Evolutionary conservation across 805 yeast genomes (phyloP).

Genomic region (Wickerhamomyces xylosicus): DNA sequence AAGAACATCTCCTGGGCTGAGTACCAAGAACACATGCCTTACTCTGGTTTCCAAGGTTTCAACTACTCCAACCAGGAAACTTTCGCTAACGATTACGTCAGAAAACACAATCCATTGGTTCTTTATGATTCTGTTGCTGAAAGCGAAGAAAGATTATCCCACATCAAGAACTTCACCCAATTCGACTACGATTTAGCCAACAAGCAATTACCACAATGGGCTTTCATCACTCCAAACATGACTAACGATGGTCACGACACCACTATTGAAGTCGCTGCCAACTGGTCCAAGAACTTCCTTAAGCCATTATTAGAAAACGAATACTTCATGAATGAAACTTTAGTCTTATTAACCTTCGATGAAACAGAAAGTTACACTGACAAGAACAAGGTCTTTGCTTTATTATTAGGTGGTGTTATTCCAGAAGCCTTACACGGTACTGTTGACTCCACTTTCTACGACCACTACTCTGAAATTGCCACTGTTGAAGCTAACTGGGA

Average conservation of each 20-base stretch:
- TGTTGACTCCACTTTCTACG: constrained; percentile 36
- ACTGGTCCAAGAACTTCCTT: constrained; percentile 35
- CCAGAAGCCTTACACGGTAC: constrained; percentile 29
- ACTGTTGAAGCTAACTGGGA: constrained; percentile 41
- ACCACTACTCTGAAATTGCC: constrained; percentile 42
- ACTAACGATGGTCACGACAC: constrained; percentile 43
- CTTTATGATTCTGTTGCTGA: constrained; percentile 29
- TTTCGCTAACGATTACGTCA: constrained; percentile 35
- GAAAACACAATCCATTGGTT: constrained; percentile 42
- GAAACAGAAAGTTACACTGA: constrained; percentile 33
- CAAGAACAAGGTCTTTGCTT: constrained; percentile 34
- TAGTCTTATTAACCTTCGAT: constrained; percentile 39
- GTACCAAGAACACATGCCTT: constrained; percentile 43
- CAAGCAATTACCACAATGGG: constrained; percentile 39
- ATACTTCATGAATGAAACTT: constrained; percentile 34
- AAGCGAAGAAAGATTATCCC: constrained; percentile 26
- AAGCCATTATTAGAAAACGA: constrained; percentile 32
- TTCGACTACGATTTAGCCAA: constrained; percentile 30
- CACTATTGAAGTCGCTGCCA: constrained; percentile 34
- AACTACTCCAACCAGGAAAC: constrained; percentile 32
- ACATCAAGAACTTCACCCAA: constrained; percentile 37
- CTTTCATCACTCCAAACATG: constrained; percentile 44
- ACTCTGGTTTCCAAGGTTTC: constrained; percentile 40
- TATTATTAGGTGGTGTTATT: constrained; percentile 38
- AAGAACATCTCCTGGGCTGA: constrained; percentile 40